Evolutionary conservation across 202 grass and related monocot species (phyloP).

Genomic region (Panicum virgatum): DNA sequence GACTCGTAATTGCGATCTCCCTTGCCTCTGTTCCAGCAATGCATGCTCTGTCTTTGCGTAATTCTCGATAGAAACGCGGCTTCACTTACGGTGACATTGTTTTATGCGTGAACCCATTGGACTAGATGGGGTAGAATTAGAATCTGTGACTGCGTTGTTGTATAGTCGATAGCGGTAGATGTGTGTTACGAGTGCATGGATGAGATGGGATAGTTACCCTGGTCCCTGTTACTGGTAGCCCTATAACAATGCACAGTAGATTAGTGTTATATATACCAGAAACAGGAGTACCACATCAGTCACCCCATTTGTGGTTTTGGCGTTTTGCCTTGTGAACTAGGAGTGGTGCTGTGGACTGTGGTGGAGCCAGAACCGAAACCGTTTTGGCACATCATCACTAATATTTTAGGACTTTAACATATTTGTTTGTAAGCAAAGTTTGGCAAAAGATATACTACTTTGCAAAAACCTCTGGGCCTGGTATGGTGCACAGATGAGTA

Average conservation of each 20-base stretch:
- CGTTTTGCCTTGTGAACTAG: background rate
- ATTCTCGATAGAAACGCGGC: conserved; percentile 19
- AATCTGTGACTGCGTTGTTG: conserved; percentile 4
- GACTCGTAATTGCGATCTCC: conserved; percentile 43
- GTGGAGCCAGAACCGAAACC: conserved; percentile 21
- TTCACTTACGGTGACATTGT: background rate
- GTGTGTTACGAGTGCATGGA: background rate
- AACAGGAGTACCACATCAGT: background rate
- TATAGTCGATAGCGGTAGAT: conserved; percentile 4
- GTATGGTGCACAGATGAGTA: background rate
- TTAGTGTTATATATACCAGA: conserved; percentile 6
- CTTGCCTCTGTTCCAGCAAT: conserved; percentile 16
- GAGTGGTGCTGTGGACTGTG: conserved; percentile 7
- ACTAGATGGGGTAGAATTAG: conserved; percentile 6
- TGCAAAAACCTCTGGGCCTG: background rate
- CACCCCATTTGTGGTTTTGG: conserved; percentile 12
- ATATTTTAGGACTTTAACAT: background rate
- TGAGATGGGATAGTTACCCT: conserved; percentile 16
- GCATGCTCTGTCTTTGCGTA: conserved; percentile 33
- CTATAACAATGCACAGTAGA: background rate
- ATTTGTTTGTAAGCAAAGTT: background rate
- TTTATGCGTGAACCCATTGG: background rate
- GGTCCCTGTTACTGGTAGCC: background rate
- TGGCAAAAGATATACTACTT: background rate
- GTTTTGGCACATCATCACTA: background rate